A percentile compares a stretch with the other conserved stretches of the same genome.
These are phyloP conservation scores for Dryadomyces quercus-mongolicae DNA, from an alignment of 2,329 filamentous ascomycete genomes.

Conservation along the genomic window DNA sequence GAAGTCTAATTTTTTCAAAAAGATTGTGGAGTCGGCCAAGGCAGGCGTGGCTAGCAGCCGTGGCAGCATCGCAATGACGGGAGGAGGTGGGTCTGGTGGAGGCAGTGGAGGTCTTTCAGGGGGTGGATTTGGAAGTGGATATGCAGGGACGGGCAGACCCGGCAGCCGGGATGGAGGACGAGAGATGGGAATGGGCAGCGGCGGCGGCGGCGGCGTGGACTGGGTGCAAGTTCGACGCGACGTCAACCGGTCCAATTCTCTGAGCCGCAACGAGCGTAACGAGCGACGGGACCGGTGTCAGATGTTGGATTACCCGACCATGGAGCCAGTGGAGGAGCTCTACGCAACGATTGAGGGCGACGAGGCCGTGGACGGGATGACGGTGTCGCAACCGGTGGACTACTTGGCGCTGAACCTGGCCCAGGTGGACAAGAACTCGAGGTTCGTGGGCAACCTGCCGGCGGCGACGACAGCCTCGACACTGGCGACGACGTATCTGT, in stretches of 20 bases:
- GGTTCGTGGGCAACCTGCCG: slow-evolving; percentile 76
- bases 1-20: slow-evolving; percentile 70
- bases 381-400: slow-evolving; percentile 71
- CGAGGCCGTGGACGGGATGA: slow-evolving; percentile 73
- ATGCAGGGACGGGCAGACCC: neutral
- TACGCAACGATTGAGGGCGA: slow-evolving; percentile 79
- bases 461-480: slow-evolving; percentile 70
- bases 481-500: slow-evolving; percentile 83
- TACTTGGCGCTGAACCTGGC: slow-evolving; percentile 69
- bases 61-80: slow-evolving; percentile 61
- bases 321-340: slow-evolving; percentile 83
- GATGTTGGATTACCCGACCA: slow-evolving; percentile 82
- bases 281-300: slow-evolving; percentile 84
- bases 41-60: slow-evolving; percentile 84
- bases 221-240: slow-evolving; percentile 98
- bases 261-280: slow-evolving; percentile 75
- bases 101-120: slow-evolving; percentile 12
- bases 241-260: slow-evolving; percentile 86
- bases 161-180: slow-evolving; percentile 14
- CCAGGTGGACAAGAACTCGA: slow-evolving; percentile 89
- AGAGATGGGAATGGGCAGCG: slow-evolving; percentile 16
- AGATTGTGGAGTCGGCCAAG: slow-evolving; percentile 87
- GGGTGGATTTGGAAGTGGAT: no score
- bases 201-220: slow-evolving; percentile 44
- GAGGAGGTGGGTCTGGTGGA: slow-evolving; percentile 21